A percentile compares a stretch with the other conserved stretches of the same genome.
Evolutionary conservation across 2,329 filamentous ascomycete species (phyloP).

Genomic region (Dendrostoma leiphaemia): DNA sequence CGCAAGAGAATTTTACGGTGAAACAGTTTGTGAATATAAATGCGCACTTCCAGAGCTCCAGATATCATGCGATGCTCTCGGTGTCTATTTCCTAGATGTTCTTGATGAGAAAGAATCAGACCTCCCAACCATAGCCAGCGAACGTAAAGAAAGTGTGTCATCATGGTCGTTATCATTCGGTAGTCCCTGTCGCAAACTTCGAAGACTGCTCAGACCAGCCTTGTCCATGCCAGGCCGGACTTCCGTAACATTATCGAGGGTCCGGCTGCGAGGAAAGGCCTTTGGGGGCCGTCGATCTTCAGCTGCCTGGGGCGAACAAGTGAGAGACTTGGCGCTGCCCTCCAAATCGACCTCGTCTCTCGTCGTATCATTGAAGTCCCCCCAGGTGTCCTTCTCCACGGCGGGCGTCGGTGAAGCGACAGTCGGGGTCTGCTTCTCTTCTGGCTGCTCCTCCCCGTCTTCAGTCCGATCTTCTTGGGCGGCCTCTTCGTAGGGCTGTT

Average conservation of each 20-base stretch:
- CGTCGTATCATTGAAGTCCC: slow-evolving; percentile 11
- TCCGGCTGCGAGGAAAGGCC: background rate
- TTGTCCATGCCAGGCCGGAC: slow-evolving; percentile 16
- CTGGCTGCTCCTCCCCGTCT: background rate
- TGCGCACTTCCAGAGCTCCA: no score
- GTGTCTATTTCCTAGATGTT: slow-evolving; percentile 7
- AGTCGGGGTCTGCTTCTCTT: background rate
- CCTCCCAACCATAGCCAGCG: slow-evolving; percentile 17
- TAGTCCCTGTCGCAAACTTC: slow-evolving; percentile 13
- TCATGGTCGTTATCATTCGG: slow-evolving; percentile 14
- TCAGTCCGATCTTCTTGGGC: background rate
- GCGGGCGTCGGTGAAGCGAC: background rate
- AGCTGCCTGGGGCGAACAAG: background rate
- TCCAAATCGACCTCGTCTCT: slow-evolving; percentile 12
- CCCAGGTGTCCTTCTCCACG: slow-evolving; percentile 4
- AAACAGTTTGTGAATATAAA: no score
- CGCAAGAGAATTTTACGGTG: no score
- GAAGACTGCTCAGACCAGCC: slow-evolving; percentile 14
- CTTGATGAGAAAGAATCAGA: slow-evolving; percentile 11
- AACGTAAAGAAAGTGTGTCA: slow-evolving; percentile 13
- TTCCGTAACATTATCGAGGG: slow-evolving; percentile 6
- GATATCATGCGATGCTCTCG: background rate
- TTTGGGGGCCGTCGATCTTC: slow-evolving; percentile 2
- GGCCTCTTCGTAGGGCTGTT: background rate
- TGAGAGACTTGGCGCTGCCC: background rate